Evolutionary conservation across 768 basidiomycete genomes (phyloP), one percentile per base, ranked within the genome.

Genomic region (Pisolithus sp.): DNA sequence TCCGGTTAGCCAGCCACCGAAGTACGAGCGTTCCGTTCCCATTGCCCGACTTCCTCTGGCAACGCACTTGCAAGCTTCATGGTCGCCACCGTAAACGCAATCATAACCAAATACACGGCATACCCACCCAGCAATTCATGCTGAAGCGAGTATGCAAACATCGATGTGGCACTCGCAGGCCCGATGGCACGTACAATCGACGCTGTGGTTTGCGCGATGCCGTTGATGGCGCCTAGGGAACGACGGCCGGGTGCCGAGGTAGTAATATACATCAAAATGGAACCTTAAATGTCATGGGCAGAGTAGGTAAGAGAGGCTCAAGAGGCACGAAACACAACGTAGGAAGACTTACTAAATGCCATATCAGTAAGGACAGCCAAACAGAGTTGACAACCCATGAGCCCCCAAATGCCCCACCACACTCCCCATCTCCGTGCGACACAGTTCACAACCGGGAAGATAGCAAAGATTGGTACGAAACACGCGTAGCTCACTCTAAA

Each of bases 171-270:
- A 5, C 41, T n/a, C 5, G 55, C 62, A 9, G 66, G 68, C 9
- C 60, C 66, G 7, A 68, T 2, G 10, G 64, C 62, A 20, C 66
- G 67, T 59, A 62, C 61, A 37, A 61, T 2, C 38, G 66, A 69
- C 5, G 68, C 68, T 28, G 56, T 18, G 50, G 53, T 55, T 31
- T 65, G 62, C 5, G 66, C 64, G 21, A 81, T 52, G 5, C 86
- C 86, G 59, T 88, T 86, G n/a, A 82, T 84, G 15, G 84, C 79
- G 17, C 86, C 86, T 10, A 88, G 73, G 8, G 83, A 80, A 15
- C 77, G 77, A 52, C 74, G 73, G 61, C 84, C 85, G n/a, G 86
- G 86, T 0, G 86, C 71, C 24, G 85, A 74, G 26, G 78, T 77
- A 42, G 76, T 70, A 51, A 89, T 80, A 58, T 78, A 85, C 48